Base-by-base conservation (phyloP, 257 asterid genomes). In the Eustoma russellianum region DNA sequence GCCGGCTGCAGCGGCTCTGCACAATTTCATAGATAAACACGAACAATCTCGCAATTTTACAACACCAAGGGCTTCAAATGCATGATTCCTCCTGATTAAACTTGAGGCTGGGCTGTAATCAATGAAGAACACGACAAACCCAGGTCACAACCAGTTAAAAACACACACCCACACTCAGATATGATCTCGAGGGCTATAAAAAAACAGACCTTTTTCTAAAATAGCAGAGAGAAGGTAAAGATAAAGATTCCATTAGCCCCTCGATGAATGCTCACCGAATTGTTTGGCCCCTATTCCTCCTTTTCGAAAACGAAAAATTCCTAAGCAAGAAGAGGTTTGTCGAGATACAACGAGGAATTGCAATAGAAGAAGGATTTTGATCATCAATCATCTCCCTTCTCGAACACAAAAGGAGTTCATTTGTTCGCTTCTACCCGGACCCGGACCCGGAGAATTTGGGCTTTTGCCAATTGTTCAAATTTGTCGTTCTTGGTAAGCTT, bases 1-100 rank as follows among this genome's bases (percentile, higher is more conserved):
- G 57, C 84, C 88, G 63, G 62, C 78, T 55, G 66, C 74, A 58
- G 83, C 64, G 76, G 85, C 85, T 77, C 82, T 56, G 72, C 94
- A 73, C 76, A 77, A 58, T 56, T 74, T 71, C 15, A 77, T 65
- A 7, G 68, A 66, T 59, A 70, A 70, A 70, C 72, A 59, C 53
- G 64, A 71, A 65, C 45, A 59, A 50, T 49, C 48, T 13, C 45
- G 79, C 63, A 86, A 73, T 65, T 78, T 83, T 72, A 78, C 51
- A 64, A 68, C 71, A 45, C 56, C 53, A 48, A 79, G 74, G 56
- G 59, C 48, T 35, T 66, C 73, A 64, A 67, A 14, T 66, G 70
- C 56, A 34, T 56, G 71, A 44, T 59, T 68, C 68, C 75, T 62
- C 65, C 72, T 77, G 59, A 62, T 63, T 53, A 68, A 62, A 53